These are phyloP conservation scores for Solanum bulbocastanum DNA, from an alignment of 257 asterid genomes.

Conservation along the genomic window DNA sequence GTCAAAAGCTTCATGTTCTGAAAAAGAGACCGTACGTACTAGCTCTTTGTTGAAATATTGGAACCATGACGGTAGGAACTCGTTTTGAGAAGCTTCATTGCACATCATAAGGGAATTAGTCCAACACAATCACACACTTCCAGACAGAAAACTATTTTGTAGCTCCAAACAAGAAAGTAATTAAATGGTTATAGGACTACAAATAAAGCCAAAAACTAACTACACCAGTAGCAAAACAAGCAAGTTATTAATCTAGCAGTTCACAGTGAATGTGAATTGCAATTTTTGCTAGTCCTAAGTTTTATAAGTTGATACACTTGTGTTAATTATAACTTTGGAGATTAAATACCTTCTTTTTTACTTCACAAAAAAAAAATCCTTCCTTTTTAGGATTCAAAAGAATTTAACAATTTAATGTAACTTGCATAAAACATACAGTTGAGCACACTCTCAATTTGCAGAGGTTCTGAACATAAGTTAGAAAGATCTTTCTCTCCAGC, in stretches of 20 bases:
- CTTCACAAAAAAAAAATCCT: background rate
- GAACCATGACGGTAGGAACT: slow-evolving; percentile 80
- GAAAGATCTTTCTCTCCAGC: slow-evolving; percentile 63
- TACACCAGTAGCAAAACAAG: background rate
- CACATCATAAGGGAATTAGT: slow-evolving; percentile 13
- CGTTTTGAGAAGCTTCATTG: slow-evolving; percentile 59
- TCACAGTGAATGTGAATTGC: background rate
- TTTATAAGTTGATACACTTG: background rate
- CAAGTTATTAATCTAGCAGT: background rate
- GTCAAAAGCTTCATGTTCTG: slow-evolving; percentile 96
- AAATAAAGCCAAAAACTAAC: background rate
- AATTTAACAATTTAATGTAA: background rate
- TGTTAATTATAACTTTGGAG: background rate
- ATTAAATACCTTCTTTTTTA: background rate
- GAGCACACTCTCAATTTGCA: slow-evolving; percentile 37
- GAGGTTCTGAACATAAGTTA: slow-evolving; percentile 44
- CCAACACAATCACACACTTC: slow-evolving; percentile 4
- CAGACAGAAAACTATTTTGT: background rate
- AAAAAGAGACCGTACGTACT: slow-evolving; percentile 61
- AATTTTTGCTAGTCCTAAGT: background rate
- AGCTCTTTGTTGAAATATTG: slow-evolving; percentile 83
- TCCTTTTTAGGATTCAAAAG: background rate
- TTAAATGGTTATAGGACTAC: background rate
- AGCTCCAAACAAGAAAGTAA: background rate
- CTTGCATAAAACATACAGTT: slow-evolving; percentile 41